Evolutionary conservation across 495 filamentous ascomycete genomes (phyloP), one percentile per base, ranked within the genome.

Genomic region (Aspergillus homomorphus): DNA sequence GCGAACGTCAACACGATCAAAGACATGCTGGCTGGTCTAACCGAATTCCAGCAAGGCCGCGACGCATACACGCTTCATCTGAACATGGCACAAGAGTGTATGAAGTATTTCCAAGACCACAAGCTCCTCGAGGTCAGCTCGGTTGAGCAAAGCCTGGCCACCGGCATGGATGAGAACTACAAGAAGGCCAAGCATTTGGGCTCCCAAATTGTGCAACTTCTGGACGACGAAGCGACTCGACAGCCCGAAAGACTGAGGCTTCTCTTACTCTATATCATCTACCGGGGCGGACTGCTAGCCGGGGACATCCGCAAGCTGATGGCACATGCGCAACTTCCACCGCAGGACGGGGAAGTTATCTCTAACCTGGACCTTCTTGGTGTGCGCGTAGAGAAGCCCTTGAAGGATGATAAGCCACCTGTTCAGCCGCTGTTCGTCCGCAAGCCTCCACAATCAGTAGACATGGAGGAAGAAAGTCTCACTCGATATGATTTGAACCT

Each of bases 31-130:
- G 94, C 89, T 14, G 93, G 92, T 42, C 77, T 98, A 57, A 91
- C 92, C 22, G 90, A 98, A 65, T 98, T 95, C 67, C 91, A 95
- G 57, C 88, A 90, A 68, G 89, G 92, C 75, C 96, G 98, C 73
- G 89, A 96, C 69, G 88, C 91, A 33, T 98, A 98, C 67, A 92
- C 94, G 0, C 79, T 98, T 28, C 94, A 98, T 70, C 77, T 98
- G 16, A 93, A 83, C 60, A 98, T 98, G 94, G 95, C 94, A n/a
- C 89, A 96, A 66, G 92, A 96, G 65, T 93, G 91, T 61, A 97
- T 98, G 94, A 89, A 89, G 57, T 81, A 87, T 45, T 98, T 98
- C 64, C 85, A 96, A 65, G 74, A 84, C 19, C 82, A 85, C 62
- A 96, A 96, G 64, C 80, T 98, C 5, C 79, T 86, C 44, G 95